Conservation (phyloP, 257 asterid genomes). For the Apocynum venetum region DNA sequence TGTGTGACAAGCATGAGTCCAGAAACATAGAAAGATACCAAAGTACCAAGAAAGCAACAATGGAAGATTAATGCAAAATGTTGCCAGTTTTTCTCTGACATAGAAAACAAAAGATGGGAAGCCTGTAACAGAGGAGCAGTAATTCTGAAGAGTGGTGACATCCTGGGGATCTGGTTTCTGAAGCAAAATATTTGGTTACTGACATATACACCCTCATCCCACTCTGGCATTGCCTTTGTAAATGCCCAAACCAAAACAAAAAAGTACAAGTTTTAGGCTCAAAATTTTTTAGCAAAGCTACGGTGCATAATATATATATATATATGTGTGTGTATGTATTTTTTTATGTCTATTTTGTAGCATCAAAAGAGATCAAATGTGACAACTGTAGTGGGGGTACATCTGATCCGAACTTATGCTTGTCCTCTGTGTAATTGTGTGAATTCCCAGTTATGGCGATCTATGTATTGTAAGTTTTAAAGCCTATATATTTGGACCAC, state of each 20-base stretch:
- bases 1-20: background rate
- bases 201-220: background rate
- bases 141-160: constrained; percentile 1
- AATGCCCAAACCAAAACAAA: constrained; percentile 5
- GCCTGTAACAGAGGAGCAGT: background rate
- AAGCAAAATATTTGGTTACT: constrained; percentile 17
- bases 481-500: constrained; percentile 27
- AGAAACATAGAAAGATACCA: background rate
- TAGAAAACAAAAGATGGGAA: background rate
- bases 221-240: background rate
- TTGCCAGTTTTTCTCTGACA: background rate
- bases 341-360: background rate
- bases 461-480: constrained; percentile 2
- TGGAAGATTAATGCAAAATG: background rate
- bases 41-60: constrained; percentile 11
- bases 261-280: background rate
- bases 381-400: constrained; percentile 26
- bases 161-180: constrained; percentile 7
- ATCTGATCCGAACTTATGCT: constrained; percentile 14
- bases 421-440: constrained; percentile 2
- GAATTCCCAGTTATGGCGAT: constrained; percentile 18
- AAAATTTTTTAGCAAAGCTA: background rate
- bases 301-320: no score
- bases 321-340: no score
- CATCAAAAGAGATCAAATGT: background rate